These are phyloP conservation scores for Kickxella alabastrina DNA, from an alignment of 192 early-diverging fungal species.

Conservation along the genomic window DNA sequence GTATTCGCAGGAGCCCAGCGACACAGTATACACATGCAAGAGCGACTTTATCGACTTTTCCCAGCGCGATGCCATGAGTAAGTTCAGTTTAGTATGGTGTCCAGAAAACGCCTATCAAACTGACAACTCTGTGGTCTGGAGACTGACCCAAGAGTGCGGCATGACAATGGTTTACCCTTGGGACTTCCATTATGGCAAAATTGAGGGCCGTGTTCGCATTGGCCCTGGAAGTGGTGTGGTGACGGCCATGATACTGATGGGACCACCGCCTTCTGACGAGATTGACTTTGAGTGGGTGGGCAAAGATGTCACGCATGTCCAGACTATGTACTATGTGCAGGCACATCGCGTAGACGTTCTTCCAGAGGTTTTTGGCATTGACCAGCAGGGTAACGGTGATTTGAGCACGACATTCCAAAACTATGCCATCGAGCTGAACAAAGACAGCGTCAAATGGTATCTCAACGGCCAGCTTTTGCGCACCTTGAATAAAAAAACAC, in stretches of 20 bases:
- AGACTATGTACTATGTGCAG: slow-evolving; percentile 55
- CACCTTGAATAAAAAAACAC: slow-evolving; percentile 5
- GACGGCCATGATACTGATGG: slow-evolving; percentile 51
- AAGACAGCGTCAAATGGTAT: slow-evolving; percentile 49
- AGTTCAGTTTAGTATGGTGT: slow-evolving; percentile 45
- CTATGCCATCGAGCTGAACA: slow-evolving; percentile 52
- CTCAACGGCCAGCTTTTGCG: slow-evolving; percentile 42
- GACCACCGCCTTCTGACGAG: slow-evolving; percentile 52
- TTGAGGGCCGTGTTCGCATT: slow-evolving; percentile 34
- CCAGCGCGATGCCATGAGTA: slow-evolving; percentile 15
- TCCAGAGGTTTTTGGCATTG: slow-evolving; percentile 18
- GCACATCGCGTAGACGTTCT: slow-evolving; percentile 32
- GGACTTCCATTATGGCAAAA: slow-evolving; percentile 28
- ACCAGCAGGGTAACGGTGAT: slow-evolving; percentile 23
- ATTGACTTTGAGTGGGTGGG: slow-evolving; percentile 65
- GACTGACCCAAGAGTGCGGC: slow-evolving; percentile 36
- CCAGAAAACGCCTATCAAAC: slow-evolving; percentile 44
- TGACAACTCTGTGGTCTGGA: slow-evolving; percentile 28
- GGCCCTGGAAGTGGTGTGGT: slow-evolving; percentile 48
- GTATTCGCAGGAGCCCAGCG: slow-evolving; percentile 16
- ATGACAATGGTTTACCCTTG: slow-evolving; percentile 48
- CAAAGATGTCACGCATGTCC: slow-evolving; percentile 38
- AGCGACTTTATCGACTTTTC: slow-evolving; percentile 37
- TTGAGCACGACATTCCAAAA: slow-evolving; percentile 41
- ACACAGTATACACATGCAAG: slow-evolving; percentile 15